Percentiles rank a stretch among this genome's conserved stretches.
These are phyloP conservation scores for Blastobotrys americana DNA, from an alignment of 805 yeast species.

Conservation along the genomic window DNA sequence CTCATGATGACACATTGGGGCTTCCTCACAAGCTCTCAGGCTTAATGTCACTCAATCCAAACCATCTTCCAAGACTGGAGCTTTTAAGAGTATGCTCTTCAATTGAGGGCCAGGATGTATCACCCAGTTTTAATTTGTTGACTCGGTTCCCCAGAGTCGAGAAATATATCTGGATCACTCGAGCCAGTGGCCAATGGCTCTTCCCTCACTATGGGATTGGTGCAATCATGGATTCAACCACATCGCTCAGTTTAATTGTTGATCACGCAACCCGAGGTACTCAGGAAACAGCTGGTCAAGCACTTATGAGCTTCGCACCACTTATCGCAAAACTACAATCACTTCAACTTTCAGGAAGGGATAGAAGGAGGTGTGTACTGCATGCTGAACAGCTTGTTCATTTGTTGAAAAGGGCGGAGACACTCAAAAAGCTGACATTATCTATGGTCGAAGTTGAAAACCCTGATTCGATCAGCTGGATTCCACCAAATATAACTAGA, in stretches of 20 bases:
- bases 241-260: conserved; percentile 3
- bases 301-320: conserved; percentile 1
- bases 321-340: background rate
- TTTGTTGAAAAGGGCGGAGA: background rate
- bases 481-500: background rate
- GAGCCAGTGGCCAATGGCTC: background rate
- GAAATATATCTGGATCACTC: conserved; percentile 7
- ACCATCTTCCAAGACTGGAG: conserved; percentile 6
- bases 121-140: background rate
- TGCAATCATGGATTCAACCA: conserved; percentile 2
- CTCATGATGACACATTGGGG: background rate
- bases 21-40: background rate
- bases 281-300: background rate
- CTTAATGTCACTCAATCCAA: conserved; percentile 3
- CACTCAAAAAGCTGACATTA: conserved; percentile 2
- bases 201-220: background rate
- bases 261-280: background rate
- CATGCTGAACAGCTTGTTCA: background rate
- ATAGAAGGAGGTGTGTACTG: background rate
- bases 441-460: conserved; percentile 3
- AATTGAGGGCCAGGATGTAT: background rate
- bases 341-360: background rate
- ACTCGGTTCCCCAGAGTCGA: conserved; percentile 5
- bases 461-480: conserved; percentile 1
- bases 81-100: conserved; percentile 4